Base-by-base conservation (phyloP, 2,329 filamentous ascomycete genomes). In the Xylariaceae sp. region DNA sequence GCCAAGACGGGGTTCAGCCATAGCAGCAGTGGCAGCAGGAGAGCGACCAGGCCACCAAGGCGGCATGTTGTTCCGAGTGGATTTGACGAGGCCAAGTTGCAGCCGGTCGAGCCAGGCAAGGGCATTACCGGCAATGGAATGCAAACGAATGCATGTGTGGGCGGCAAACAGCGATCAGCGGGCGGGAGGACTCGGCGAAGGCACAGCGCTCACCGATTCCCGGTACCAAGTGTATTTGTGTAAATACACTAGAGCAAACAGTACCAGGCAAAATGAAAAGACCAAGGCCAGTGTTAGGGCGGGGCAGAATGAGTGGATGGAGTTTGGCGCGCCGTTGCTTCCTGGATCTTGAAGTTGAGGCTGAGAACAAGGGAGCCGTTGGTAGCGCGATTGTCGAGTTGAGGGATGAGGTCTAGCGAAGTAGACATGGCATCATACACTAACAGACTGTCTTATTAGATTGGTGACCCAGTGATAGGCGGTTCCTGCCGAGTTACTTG, bases 1-100 rank as follows among this genome's bases (percentile, higher is more conserved):
- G 79, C 76, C 50, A 60, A 61, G 19, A 66, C 70, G 3, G 60
- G 45, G 26, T 64, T 66, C 32, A 71, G 68, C 74, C 76, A 78
- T 71, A 72, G 64, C 47, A 69, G 57, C 64, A 72, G 64, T 47
- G 68, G 57, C 64, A 76, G 47, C 12, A 69, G 19, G 41, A 63
- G 40, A 7, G 41, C 51, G 32, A 67, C 50, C 56, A 71, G 68
- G 40, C 60, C 56, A 44, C 53, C 42, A 45, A 55, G 32, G 32
- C 58, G 53, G 39, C 61, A 60, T 55, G 60, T 35, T 42, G 55
- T 53, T 47, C 56, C 58, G 43, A 56, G 57, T 40, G 48, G 52
- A 54, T 53, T 54, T 51, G 56, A 61, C 53, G 57, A 55, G 62
- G 64, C 62, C 61, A 62, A 64, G 60, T 51, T 65, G 59, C 64